A percentile compares a stretch with the other conserved stretches of the same genome.
phyloP scores from a whole-genome alignment of 2,329 filamentous ascomycete genomes.

The Fusarium sacchari region DNA sequence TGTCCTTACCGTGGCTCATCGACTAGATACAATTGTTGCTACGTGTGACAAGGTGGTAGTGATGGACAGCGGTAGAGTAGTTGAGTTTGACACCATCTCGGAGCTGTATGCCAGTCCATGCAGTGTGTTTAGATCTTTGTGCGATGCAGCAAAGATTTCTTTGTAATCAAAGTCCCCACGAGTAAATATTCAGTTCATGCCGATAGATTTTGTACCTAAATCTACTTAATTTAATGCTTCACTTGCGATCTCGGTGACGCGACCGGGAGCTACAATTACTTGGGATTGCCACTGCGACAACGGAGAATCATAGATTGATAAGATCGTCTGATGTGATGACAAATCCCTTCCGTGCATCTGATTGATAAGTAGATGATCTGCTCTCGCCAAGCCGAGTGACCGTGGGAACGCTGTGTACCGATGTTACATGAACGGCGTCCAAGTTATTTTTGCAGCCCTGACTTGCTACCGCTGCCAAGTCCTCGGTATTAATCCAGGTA shows the following conservation, averaged over 20 bases:
- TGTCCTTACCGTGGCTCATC: slow-evolving; percentile 33
- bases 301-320: not conserved
- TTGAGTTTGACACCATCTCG: slow-evolving; percentile 23
- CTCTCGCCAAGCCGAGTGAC: not conserved
- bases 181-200: not conserved
- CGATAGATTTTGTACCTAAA: not conserved
- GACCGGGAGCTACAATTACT: not conserved
- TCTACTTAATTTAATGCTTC: not conserved
- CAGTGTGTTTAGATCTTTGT: slow-evolving; percentile 21
- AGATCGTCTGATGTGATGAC: not conserved
- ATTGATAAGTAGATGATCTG: not conserved
- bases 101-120: not conserved
- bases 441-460: not conserved
- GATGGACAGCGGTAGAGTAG: slow-evolving; percentile 31
- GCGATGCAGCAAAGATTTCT: slow-evolving; percentile 19
- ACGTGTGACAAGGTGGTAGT: slow-evolving; percentile 35
- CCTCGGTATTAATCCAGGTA: not conserved
- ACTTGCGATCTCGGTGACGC: not conserved
- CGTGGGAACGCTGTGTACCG: not conserved
- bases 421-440: not conserved
- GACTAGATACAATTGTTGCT: slow-evolving; percentile 32
- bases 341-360: not conserved
- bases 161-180: not conserved
- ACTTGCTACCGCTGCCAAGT: not conserved
- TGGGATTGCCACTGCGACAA: not conserved